These are phyloP conservation scores for Lophiostoma macrostomum DNA, from an alignment of 495 filamentous ascomycete genomes.

Conservation along the genomic window DNA sequence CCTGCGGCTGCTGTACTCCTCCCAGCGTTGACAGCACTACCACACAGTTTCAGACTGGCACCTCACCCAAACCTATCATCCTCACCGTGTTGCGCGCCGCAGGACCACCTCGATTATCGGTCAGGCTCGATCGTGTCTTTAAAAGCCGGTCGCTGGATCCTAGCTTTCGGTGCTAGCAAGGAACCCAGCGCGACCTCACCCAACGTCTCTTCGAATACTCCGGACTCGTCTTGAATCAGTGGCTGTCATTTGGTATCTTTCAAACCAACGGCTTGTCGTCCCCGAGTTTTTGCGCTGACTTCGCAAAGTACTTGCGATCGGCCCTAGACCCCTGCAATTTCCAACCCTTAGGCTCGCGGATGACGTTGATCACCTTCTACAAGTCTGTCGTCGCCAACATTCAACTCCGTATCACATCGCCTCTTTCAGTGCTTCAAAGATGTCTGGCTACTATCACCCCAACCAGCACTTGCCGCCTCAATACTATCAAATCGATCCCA, in stretches of 20 bases:
- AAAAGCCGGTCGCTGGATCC: constrained; percentile 27
- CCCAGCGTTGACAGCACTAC: constrained; percentile 21
- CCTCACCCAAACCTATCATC: neutral
- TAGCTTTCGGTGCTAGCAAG: constrained; percentile 30
- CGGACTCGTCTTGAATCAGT: constrained; percentile 27
- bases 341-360: constrained; percentile 23
- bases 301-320: constrained; percentile 20
- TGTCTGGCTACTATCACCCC: constrained; percentile 33
- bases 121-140: constrained; percentile 18
- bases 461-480: constrained; percentile 29
- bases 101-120: constrained; percentile 10
- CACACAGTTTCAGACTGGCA: constrained; percentile 27
- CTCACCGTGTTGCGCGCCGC: constrained; percentile 17
- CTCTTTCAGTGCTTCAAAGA: constrained; percentile 3
- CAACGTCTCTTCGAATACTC: constrained; percentile 16
- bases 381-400: constrained; percentile 1
- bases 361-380: constrained; percentile 31
- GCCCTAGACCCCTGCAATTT: constrained; percentile 18
- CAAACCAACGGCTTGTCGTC: constrained; percentile 1
- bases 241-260: constrained; percentile 10
- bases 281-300: constrained; percentile 3
- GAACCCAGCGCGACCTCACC: constrained; percentile 20
- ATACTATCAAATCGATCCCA: constrained; percentile 31
- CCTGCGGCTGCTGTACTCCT: constrained; percentile 29
- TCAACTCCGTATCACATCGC: constrained; percentile 2